Evolutionary conservation across 2,329 filamentous ascomycete genomes (phyloP), one percentile per base, ranked within the genome.

Genomic region (Myriosclerotinia curreyana): DNA sequence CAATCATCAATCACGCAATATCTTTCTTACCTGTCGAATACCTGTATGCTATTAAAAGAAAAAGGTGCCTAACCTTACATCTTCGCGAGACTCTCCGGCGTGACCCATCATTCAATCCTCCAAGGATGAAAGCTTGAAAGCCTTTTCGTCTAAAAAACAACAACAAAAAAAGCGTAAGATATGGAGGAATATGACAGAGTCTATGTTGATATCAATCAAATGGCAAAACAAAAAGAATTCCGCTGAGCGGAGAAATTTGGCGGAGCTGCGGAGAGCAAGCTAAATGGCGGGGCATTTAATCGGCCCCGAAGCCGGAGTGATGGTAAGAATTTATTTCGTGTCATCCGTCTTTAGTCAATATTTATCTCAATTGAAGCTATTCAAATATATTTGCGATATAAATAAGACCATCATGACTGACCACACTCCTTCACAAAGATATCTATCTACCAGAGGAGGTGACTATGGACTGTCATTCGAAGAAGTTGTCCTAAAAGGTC

Each of bases 401-500:
- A 36, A 17, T 34, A 22, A 44, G 22, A 12, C 8, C 42, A 58
- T 58, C 62, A 66, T 66, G 62, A 71, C 71, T 63, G 55, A 48
- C 15, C 72, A 75, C 62, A 82, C 80, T 61, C 74, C 80, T 65
- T 86, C 84, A 15, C 85, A 87, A 71, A 79, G 80, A 70, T 88
- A 87, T 72, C 77, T 87, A 64, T 86, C 83, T 71, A 87, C 84
- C 25, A 77, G 85, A 68, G 85, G 85, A 69, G 85, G 83, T 66
- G 85, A 82, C 34, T 86, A 86, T 75, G 83, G 83, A 71, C 83
- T 96, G 71, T 93, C 91, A 60, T 96, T 97, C 76, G 93, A 97
- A 77, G 87, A 92, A 62, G 92, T 92, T 54, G 92, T 96, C 49
- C 82, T 96, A 69, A 96, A 96, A 77, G 92, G 92, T 52, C 86